Percentiles rank a stretch among this genome's conserved stretches.
phyloP scores from a whole-genome alignment of 345 rosid species.

The Kernera saxatilis region DNA sequence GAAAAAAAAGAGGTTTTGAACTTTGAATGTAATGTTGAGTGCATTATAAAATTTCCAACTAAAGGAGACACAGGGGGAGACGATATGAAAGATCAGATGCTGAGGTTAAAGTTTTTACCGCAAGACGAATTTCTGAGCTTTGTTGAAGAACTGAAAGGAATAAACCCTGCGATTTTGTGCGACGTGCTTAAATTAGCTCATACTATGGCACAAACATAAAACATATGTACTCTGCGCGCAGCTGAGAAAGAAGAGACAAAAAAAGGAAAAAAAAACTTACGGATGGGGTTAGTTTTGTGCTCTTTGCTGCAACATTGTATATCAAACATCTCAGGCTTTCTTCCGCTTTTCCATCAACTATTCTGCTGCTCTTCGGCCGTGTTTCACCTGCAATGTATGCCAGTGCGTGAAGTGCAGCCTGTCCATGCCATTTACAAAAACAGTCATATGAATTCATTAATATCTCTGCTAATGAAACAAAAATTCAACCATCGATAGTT shows the following conservation, averaged over 20 bases:
- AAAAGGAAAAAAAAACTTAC: slow-evolving; percentile 36
- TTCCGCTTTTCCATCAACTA: slow-evolving; percentile 63
- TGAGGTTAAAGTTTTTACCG: slow-evolving; percentile 41
- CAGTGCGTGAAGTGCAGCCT: slow-evolving; percentile 86
- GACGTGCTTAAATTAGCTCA: background rate
- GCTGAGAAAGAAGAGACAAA: background rate
- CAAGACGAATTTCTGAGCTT: slow-evolving; percentile 67
- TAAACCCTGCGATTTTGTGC: slow-evolving; percentile 54
- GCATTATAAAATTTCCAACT: background rate
- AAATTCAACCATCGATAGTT: background rate
- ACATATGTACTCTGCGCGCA: background rate
- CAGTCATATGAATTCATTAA: background rate
- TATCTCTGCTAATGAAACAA: background rate
- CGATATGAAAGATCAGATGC: background rate
- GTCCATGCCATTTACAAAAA: slow-evolving; percentile 23
- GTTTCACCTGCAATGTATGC: slow-evolving; percentile 73
- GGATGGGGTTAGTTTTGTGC: slow-evolving; percentile 73
- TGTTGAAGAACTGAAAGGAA: slow-evolving; percentile 70
- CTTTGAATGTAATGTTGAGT: background rate
- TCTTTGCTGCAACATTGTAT: slow-evolving; percentile 72
- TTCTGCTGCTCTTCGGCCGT: slow-evolving; percentile 41
- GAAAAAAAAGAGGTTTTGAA: background rate
- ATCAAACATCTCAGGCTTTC: slow-evolving; percentile 61
- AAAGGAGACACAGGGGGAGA: background rate
- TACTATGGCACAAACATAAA: background rate